Conservation (phyloP, 2,329 filamentous ascomycete species). For the Ilyonectria destructans region DNA sequence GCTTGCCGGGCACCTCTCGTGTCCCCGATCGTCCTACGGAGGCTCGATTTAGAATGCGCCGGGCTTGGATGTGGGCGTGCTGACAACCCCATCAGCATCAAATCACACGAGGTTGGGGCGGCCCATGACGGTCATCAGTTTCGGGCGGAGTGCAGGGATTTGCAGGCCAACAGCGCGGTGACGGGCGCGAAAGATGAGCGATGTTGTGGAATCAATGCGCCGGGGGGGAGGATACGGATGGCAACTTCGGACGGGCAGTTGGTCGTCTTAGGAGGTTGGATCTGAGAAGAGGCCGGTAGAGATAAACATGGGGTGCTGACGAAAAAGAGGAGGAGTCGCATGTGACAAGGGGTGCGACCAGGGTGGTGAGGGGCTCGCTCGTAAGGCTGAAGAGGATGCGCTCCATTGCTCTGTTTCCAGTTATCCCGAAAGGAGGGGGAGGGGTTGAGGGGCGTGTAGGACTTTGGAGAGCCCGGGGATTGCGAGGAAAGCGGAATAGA, state of each 20-base stretch:
- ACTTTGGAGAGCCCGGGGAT: constrained; percentile 13
- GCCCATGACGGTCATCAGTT: neutral
- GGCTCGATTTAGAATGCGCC: constrained; percentile 17
- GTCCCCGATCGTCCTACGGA: constrained; percentile 13
- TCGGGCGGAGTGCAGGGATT: constrained; percentile 3
- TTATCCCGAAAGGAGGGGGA: constrained; percentile 7
- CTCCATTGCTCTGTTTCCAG: constrained; percentile 28
- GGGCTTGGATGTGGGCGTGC: constrained; percentile 28
- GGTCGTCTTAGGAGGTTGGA: constrained; percentile 9
- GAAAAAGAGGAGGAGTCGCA: constrained; percentile 27
- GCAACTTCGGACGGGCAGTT: neutral
- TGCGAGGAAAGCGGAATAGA: constrained; percentile 22
- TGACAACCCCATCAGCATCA: constrained; percentile 24
- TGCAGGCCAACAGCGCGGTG: constrained; percentile 16
- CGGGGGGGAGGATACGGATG: constrained; percentile 2
- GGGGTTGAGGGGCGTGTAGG: constrained; percentile 22
- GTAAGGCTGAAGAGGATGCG: constrained; percentile 51
- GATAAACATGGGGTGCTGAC: constrained; percentile 33
- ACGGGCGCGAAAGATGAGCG: neutral
- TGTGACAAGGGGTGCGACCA: constrained; percentile 40
- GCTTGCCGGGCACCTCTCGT: neutral
- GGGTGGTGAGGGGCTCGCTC: constrained; percentile 42
- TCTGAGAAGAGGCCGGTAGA: constrained; percentile 14
- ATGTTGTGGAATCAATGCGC: neutral
- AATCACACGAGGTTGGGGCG: constrained; percentile 12